Conservation (phyloP, 331 rosid genomes). For the Cucumis variabilis region DNA sequence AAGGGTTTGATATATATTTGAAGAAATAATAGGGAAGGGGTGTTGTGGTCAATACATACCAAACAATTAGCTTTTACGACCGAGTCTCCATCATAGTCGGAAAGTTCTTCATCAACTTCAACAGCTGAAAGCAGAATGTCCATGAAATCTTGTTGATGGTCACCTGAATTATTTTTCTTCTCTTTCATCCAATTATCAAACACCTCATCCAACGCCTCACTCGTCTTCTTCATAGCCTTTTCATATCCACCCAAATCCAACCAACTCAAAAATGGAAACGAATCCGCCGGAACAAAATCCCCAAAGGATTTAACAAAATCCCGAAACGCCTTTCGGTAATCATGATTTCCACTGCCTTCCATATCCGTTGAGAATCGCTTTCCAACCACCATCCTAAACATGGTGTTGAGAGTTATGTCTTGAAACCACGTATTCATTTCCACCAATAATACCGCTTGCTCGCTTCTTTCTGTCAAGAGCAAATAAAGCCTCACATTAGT, state of each 20-base stretch:
- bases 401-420: slow-evolving; percentile 57
- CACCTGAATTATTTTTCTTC: not conserved
- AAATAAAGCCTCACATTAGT: no score
- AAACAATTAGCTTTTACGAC: not conserved
- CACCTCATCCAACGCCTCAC: not conserved
- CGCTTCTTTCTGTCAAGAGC: no score
- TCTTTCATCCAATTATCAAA: not conserved
- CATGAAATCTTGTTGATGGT: slow-evolving; percentile 40
- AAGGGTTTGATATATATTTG: no score
- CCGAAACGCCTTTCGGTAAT: not conserved
- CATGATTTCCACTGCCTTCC: not conserved
- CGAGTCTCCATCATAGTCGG: not conserved
- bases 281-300: not conserved
- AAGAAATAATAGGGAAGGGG: no score
- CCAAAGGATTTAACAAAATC: not conserved
- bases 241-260: slow-evolving; percentile 18
- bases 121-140: slow-evolving; percentile 44
- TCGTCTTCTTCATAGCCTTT: slow-evolving; percentile 4
- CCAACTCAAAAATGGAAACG: not conserved
- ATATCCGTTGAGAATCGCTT: slow-evolving; percentile 41
- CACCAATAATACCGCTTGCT: slow-evolving; percentile 16
- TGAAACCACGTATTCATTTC: slow-evolving; percentile 56
- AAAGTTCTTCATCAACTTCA: not conserved
- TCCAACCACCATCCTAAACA: slow-evolving; percentile 70
- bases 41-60: not conserved